Percentiles rank a stretch among this genome's conserved stretches.
Evolutionary conservation across 1,139 yeast species (phyloP).

Genomic region (Saccharomyces uvarum): DNA sequence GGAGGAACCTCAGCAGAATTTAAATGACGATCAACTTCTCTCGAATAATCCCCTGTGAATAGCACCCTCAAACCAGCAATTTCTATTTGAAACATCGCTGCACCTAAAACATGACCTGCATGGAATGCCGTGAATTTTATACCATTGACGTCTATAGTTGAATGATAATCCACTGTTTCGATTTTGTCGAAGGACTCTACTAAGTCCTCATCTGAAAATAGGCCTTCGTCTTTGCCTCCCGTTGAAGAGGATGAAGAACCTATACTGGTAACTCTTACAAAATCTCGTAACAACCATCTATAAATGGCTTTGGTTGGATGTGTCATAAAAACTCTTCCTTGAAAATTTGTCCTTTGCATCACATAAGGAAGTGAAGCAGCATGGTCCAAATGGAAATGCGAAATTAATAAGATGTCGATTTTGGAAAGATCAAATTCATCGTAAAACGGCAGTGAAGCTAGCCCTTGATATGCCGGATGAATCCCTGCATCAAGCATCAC

Average conservation of each 20-base stretch:
- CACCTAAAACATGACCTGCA: conserved; percentile 98
- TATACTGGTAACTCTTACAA: conserved; percentile 81
- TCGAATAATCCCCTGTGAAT: conserved; percentile 93
- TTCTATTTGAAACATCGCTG: conserved; percentile 94
- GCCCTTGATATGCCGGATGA: conserved; percentile 90
- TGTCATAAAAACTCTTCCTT: conserved; percentile 95
- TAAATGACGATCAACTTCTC: conserved; percentile 92
- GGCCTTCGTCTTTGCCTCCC: conserved; percentile 36
- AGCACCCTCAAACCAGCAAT: conserved; percentile 84
- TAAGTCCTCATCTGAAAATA: conserved; percentile 87
- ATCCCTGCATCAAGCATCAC: conserved; percentile 97
- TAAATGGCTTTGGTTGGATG: conserved; percentile 98
- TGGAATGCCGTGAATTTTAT: conserved; percentile 94
- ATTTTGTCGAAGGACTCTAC: conserved; percentile 80
- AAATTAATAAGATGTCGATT: conserved; percentile 76
- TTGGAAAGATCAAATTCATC: conserved; percentile 88
- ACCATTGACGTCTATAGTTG: conserved; percentile 83
- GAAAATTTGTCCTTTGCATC: conserved; percentile 92
- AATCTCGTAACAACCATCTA: conserved; percentile 89
- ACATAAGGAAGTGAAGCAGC: conserved; percentile 97
- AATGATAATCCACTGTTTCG: conserved; percentile 91
- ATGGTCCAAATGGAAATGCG: conserved; percentile 95
- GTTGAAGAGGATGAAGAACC: conserved; percentile 40
- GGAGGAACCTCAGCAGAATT: conserved; percentile 95
- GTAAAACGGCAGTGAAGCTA: conserved; percentile 86